These are phyloP conservation scores for Pneumocystis oryctolagi DNA, from an alignment of 1,139 yeast species.

Conservation along the genomic window DNA sequence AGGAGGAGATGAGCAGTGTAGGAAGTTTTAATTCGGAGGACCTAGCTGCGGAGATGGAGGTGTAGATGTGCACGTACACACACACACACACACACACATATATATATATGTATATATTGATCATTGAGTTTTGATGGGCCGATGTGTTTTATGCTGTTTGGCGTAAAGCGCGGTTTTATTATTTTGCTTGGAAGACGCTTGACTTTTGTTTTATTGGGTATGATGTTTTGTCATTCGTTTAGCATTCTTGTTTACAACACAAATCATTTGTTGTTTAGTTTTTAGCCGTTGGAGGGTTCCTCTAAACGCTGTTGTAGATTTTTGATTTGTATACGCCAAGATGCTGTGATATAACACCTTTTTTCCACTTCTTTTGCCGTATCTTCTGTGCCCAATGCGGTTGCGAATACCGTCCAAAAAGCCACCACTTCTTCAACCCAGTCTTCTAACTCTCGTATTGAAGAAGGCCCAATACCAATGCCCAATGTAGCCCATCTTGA, in stretches of 20 bases:
- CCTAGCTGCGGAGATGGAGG: conserved; percentile 30
- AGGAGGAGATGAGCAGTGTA: conserved; percentile 33
- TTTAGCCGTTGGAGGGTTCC: too few species aligned
- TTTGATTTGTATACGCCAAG: neutral
- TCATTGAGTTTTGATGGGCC: neutral
- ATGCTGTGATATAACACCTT: neutral
- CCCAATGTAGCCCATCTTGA: neutral
- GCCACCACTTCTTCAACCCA: neutral
- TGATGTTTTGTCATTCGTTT: neutral
- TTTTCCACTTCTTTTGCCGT: neutral
- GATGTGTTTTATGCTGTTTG: neutral
- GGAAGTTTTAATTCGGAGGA: conserved; percentile 34
- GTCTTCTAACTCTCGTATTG: neutral
- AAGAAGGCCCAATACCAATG: neutral
- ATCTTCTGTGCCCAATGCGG: neutral
- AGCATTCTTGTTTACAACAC: neutral
- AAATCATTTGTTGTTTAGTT: too few species aligned
- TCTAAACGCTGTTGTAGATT: neutral
- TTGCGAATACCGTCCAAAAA: neutral
- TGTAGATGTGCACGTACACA: too few species aligned
- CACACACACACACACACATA: too few species aligned
- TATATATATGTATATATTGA: too few species aligned
- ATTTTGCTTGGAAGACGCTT: neutral
- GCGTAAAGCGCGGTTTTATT: neutral
- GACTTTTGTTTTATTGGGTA: neutral